Conservation (phyloP, 305 asterid genomes). For the Fraxinus sp. region DNA sequence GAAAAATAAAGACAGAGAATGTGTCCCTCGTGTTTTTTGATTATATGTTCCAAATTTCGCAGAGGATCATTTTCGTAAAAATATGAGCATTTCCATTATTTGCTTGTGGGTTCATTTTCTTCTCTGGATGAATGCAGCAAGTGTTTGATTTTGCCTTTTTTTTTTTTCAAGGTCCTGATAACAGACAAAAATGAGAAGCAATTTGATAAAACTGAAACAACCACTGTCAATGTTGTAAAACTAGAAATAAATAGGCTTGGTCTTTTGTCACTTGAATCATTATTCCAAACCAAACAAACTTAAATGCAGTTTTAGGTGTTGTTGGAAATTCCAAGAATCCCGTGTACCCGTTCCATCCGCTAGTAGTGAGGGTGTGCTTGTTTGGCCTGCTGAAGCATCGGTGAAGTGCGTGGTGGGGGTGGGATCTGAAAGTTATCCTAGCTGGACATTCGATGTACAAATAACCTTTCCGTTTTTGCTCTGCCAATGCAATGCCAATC, state of each 20-base stretch:
- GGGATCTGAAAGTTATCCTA: background rate
- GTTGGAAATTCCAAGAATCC: background rate
- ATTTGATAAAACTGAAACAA: background rate
- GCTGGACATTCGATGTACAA: background rate
- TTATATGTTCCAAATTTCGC: background rate
- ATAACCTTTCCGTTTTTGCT: background rate
- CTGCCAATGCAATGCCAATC: background rate
- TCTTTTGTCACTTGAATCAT: background rate
- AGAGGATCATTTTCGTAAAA: background rate
- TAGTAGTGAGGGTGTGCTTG: background rate
- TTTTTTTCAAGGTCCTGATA: background rate
- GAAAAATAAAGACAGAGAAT: background rate
- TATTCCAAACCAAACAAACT: background rate
- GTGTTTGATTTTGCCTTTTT: background rate
- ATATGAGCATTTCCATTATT: background rate
- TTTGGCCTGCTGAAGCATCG: slow-evolving; percentile 5
- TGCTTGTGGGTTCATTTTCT: background rate
- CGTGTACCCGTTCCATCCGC: background rate
- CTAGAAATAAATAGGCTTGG: background rate
- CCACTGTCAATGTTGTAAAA: background rate
- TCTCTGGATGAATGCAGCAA: background rate
- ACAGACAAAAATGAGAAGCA: background rate
- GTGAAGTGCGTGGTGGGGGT: background rate
- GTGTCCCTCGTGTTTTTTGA: background rate
- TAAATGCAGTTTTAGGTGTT: background rate